phyloP scores from a whole-genome alignment of 2,329 filamentous ascomycete species.

The Onygena corvina region DNA sequence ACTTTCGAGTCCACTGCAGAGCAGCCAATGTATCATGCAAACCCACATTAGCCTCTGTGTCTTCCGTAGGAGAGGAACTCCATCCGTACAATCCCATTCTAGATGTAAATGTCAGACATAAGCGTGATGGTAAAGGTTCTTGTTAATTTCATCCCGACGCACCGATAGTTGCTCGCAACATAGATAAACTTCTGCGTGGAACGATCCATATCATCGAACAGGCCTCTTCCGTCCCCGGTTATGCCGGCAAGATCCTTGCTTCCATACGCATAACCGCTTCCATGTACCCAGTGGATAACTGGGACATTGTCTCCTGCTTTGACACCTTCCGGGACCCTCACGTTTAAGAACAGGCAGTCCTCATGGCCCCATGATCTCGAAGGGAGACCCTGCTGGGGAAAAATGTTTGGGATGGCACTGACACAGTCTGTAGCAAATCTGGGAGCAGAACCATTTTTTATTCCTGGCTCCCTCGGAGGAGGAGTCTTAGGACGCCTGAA shows the following conservation, averaged over 20 bases:
- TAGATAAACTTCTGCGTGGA: constrained; percentile 7
- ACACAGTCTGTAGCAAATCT: constrained; percentile 10
- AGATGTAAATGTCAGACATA: neutral
- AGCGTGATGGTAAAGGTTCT: neutral
- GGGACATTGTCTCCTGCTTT: constrained; percentile 8
- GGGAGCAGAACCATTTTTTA: constrained; percentile 8
- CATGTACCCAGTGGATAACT: constrained; percentile 8
- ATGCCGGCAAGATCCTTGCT: neutral
- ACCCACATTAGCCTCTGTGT: constrained; percentile 42
- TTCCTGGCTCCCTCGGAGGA: constrained; percentile 5
- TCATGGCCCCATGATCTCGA: constrained; percentile 8
- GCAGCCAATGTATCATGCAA: constrained; percentile 45
- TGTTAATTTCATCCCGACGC: neutral
- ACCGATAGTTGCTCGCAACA: constrained; percentile 9
- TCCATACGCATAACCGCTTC: constrained; percentile 4
- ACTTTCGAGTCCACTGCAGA: constrained; percentile 45
- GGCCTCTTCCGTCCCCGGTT: neutral
- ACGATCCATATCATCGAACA: constrained; percentile 5
- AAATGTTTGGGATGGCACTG: constrained; percentile 9
- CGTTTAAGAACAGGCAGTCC: constrained; percentile 10
- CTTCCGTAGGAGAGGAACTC: constrained; percentile 7
- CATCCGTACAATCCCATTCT: constrained; percentile 7
- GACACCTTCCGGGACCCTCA: constrained; percentile 6
- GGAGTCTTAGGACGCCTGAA: constrained; percentile 12
- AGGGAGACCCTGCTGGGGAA: neutral